These are phyloP conservation scores for Hyphopichia khmerensis DNA, from an alignment of 1,139 yeast species.

Conservation along the genomic window DNA sequence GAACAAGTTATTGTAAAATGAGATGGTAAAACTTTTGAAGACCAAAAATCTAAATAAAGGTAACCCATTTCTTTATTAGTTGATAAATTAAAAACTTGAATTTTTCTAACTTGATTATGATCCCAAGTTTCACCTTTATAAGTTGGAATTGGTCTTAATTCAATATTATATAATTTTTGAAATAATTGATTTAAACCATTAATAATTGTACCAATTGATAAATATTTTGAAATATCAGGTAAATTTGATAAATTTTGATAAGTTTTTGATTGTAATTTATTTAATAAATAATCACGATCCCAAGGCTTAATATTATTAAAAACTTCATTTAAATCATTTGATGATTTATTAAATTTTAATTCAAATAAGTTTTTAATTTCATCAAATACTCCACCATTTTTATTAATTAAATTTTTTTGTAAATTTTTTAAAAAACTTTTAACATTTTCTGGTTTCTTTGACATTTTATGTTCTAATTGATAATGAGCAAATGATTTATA, in stretches of 20 bases:
- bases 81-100: slow-evolving; percentile 55
- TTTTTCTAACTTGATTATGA: slow-evolving; percentile 71
- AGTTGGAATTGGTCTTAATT: slow-evolving; percentile 65
- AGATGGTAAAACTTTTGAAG: slow-evolving; percentile 64
- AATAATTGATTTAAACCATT: slow-evolving; percentile 79
- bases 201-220: slow-evolving; percentile 84
- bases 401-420: slow-evolving; percentile 30
- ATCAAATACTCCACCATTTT: slow-evolving; percentile 53
- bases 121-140: slow-evolving; percentile 86
- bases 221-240: slow-evolving; percentile 55
- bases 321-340: slow-evolving; percentile 34
- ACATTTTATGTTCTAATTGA: slow-evolving; percentile 89
- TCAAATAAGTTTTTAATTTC: slow-evolving; percentile 52
- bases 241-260: slow-evolving; percentile 14
- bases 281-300: slow-evolving; percentile 78
- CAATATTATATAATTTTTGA: slow-evolving; percentile 69
- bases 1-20: slow-evolving; percentile 98
- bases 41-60: slow-evolving; percentile 48
- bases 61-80: slow-evolving; percentile 32
- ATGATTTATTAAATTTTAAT: slow-evolving; percentile 19
- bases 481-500: slow-evolving; percentile 72
- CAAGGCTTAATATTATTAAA: slow-evolving; percentile 67
- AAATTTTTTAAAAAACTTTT: slow-evolving; percentile 62
- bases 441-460: slow-evolving; percentile 77
- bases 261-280: slow-evolving; percentile 14